Evolutionary conservation across 768 basidiomycete genomes (phyloP).

Genomic region (Suillus decipiens): DNA sequence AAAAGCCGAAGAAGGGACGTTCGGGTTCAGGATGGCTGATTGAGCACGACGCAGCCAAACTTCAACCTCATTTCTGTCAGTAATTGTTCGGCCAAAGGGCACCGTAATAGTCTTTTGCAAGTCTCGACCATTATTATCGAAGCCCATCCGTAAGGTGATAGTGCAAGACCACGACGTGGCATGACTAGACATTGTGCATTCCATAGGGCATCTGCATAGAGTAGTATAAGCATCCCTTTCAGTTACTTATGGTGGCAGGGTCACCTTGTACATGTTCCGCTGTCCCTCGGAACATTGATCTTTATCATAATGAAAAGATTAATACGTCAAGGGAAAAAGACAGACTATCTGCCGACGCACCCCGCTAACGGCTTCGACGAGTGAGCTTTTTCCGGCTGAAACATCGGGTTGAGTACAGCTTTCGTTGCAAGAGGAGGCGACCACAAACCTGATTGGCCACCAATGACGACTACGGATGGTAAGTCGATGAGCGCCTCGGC

Average conservation of each 20-base stretch:
- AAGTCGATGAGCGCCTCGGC: conserved; percentile 49
- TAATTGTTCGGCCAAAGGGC: conserved; percentile 45
- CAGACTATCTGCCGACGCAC: conserved; percentile 27
- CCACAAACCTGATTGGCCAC: conserved; percentile 50
- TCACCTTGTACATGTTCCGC: conserved; percentile 44
- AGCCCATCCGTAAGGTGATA: conserved; percentile 45
- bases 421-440: not conserved
- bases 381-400: conserved; percentile 29
- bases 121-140: conserved; percentile 32
- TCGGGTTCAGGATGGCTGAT: conserved; percentile 53
- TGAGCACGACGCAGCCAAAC: conserved; percentile 59
- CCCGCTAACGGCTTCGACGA: conserved; percentile 53
- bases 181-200: conserved; percentile 34
- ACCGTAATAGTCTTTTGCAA: conserved; percentile 24
- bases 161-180: conserved; percentile 35
- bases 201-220: conserved; percentile 36
- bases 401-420: conserved; percentile 30
- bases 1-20: conserved; percentile 29
- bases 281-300: conserved; percentile 48
- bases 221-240: not conserved
- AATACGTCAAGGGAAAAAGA: not conserved
- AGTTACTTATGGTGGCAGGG: not conserved
- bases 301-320: not conserved
- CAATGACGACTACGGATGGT: conserved; percentile 52
- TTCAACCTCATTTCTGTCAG: conserved; percentile 48